phyloP scores from a whole-genome alignment of 202 grass and related monocot genomes.

The Panicum hallii region DNA sequence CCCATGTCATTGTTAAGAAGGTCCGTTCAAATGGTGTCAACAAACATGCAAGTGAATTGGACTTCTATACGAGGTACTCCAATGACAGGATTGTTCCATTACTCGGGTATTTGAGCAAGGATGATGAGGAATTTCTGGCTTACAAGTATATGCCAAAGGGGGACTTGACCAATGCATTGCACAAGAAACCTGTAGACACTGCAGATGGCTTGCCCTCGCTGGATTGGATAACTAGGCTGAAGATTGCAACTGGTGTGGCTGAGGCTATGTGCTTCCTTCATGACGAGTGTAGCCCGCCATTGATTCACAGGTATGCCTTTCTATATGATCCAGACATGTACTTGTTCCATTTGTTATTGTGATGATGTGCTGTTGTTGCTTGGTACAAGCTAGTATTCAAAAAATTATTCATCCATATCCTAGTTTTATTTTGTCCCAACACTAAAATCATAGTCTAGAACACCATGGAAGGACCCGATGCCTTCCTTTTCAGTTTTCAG shows the following conservation, averaged over 20 bases:
- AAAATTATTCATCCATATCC: neutral
- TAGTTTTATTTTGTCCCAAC: neutral
- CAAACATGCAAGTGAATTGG: slow-evolving; percentile 62
- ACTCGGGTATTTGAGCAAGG: slow-evolving; percentile 57
- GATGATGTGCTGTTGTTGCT: slow-evolving; percentile 19
- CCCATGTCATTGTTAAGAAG: slow-evolving; percentile 69
- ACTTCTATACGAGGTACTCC: slow-evolving; percentile 54
- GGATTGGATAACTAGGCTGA: slow-evolving; percentile 97
- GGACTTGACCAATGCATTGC: slow-evolving; percentile 73
- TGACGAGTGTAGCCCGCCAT: slow-evolving; percentile 77
- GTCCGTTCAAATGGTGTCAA: slow-evolving; percentile 45
- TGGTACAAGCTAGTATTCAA: slow-evolving; percentile 5
- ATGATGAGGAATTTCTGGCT: slow-evolving; percentile 61
- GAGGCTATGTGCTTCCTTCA: slow-evolving; percentile 97
- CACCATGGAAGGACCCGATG: neutral
- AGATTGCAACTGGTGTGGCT: slow-evolving; percentile 81
- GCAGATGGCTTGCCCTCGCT: slow-evolving; percentile 70
- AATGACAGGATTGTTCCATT: slow-evolving; percentile 73
- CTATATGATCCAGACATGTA: slow-evolving; percentile 21
- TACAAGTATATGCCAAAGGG: slow-evolving; percentile 85
- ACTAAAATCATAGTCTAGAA: slow-evolving; percentile 16
- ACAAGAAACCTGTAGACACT: slow-evolving; percentile 58
- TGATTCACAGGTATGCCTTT: slow-evolving; percentile 82
- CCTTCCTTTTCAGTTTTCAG: slow-evolving; percentile 20
- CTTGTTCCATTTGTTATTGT: slow-evolving; percentile 12